Base-by-base conservation (phyloP, 2,329 filamentous ascomycete species). In the Pseudocercospora eumusae region DNA sequence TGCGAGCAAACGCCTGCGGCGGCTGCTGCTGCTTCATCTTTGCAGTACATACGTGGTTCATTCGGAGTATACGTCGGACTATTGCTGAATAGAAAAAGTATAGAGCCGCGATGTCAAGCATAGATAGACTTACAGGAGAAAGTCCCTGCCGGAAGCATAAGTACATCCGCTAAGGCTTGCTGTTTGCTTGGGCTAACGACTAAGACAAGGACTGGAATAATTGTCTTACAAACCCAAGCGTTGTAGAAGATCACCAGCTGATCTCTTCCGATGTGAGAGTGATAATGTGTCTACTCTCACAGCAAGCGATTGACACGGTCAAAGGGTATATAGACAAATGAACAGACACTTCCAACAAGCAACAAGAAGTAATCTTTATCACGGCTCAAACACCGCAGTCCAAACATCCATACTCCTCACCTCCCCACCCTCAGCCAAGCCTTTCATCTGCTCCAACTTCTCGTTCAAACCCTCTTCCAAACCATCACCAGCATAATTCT, bases 321-420 rank as follows among this genome's bases (percentile, higher is more conserved):
- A 6, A 18, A 40, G 15, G 6, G 36, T 25, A 40, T 18, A 40
- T 36, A 13, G 13, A 33, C 31, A 13, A 1, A 18, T 40, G n/a
- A 40, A 40, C 15, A 18, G 36, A 40, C 15, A 40, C 5, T 18
- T 15, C 15, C 15, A 18, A 18, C 36, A 40, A 18, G 31, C 31
- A 33, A 33, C 31, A 15, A 33, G 11, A 15, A 33, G 31, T 8
- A n/a, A 4, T 18, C 15, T 18, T 4, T 15, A 52, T 52, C 13
- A 52, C 21, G 47, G 47, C 21, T 52, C 40, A 60, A 69, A 65
- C 13, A 61, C 54, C 23, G 31, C 65, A 18, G 59, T 61, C 67
- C 67, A 69, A 28, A 68, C 67, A 60, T 68, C 64, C 64, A 69
- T 64, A 58, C 59, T 57, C 50, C 27, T 56, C 9, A 61, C 62